Conservation (phyloP, 352 stramenopile genomes). For the Phytophthora foliorum region DNA sequence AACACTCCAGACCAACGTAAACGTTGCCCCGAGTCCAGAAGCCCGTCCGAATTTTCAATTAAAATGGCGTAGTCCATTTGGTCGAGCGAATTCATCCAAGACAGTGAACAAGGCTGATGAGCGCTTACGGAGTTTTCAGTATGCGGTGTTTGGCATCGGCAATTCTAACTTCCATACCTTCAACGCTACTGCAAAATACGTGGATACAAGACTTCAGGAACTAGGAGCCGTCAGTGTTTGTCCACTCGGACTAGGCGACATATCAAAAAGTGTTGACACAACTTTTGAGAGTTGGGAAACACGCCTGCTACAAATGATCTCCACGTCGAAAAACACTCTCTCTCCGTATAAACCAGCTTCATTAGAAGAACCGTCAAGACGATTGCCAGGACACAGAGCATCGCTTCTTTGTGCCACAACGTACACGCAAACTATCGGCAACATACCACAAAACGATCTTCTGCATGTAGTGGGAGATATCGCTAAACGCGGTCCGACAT, state of each 20-base stretch:
- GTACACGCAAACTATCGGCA: neutral
- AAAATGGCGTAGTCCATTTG: constrained; percentile 11
- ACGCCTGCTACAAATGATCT: constrained; percentile 49
- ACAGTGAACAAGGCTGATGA: constrained; percentile 24
- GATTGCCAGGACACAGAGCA: neutral
- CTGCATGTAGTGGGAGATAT: neutral
- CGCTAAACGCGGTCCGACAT: constrained; percentile 7
- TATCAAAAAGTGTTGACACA: constrained; percentile 85
- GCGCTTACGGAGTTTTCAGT: constrained; percentile 68
- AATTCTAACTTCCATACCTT: constrained; percentile 96
- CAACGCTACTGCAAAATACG: constrained; percentile 94
- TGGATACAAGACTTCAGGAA: constrained; percentile 85
- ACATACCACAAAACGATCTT: neutral
- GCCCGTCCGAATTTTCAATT: neutral
- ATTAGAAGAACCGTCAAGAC: neutral
- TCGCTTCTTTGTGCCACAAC: neutral
- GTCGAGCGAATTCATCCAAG: constrained; percentile 3
- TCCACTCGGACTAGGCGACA: constrained; percentile 92
- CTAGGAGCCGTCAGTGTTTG: constrained; percentile 83
- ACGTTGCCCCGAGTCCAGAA: neutral
- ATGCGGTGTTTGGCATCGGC: constrained; percentile 96
- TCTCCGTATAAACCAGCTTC: neutral
- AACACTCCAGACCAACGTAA: neutral
- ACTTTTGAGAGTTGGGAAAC: constrained; percentile 71
- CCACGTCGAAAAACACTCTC: neutral